phyloP scores from a whole-genome alignment of 2,329 filamentous ascomycete species.

The Exophiala aquamarina region DNA sequence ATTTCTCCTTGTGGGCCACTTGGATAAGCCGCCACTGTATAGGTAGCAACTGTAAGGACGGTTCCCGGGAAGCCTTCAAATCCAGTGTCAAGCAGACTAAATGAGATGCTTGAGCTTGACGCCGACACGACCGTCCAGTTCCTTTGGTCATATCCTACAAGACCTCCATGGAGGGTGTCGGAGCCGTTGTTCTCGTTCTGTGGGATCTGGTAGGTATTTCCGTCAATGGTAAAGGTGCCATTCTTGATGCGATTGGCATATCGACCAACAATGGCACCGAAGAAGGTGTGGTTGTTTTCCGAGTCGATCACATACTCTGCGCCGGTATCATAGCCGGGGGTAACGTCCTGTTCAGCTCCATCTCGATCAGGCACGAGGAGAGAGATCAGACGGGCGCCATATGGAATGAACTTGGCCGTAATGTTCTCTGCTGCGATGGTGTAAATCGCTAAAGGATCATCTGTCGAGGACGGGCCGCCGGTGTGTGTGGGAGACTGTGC shows the following conservation, averaged over 20 bases:
- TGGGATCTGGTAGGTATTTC: slow-evolving; percentile 47
- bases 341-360: slow-evolving; percentile 50
- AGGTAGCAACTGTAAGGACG: slow-evolving; percentile 48
- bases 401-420: slow-evolving; percentile 49
- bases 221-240: slow-evolving; percentile 54
- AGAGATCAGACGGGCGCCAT: slow-evolving; percentile 49
- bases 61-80: slow-evolving; percentile 48
- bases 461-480: slow-evolving; percentile 8
- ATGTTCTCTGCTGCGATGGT: slow-evolving; percentile 49
- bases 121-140: slow-evolving; percentile 51
- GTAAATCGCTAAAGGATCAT: slow-evolving; percentile 41
- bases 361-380: slow-evolving; percentile 52
- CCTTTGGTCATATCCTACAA: slow-evolving; percentile 47
- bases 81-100: slow-evolving; percentile 44
- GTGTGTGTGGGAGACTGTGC: slow-evolving; percentile 19
- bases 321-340: slow-evolving; percentile 51
- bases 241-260: slow-evolving; percentile 60
- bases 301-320: slow-evolving; percentile 45
- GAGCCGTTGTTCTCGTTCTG: slow-evolving; percentile 52
- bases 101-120: slow-evolving; percentile 44
- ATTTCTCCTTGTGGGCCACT: slow-evolving; percentile 38
- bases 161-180: slow-evolving; percentile 54
- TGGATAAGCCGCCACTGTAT: slow-evolving; percentile 40
- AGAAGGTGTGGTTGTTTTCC: slow-evolving; percentile 48
- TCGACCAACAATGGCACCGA: slow-evolving; percentile 50